These are phyloP conservation scores for Aethionema arabicum DNA, from an alignment of 345 rosid genomes.

Conservation along the genomic window DNA sequence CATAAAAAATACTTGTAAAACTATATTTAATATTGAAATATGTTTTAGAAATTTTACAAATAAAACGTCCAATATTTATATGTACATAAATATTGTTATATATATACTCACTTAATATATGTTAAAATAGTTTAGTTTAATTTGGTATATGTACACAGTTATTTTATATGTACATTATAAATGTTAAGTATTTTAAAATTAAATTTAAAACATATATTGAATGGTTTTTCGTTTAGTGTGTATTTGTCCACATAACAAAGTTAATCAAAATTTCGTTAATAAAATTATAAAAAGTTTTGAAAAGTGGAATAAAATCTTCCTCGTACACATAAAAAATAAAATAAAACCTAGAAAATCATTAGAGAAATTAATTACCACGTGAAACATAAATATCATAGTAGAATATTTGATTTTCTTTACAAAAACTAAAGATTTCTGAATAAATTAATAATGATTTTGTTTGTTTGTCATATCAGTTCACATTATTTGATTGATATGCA, in stretches of 20 bases:
- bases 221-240: too few species aligned
- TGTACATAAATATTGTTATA: too few species aligned
- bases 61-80: too few species aligned
- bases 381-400: conserved; percentile 23
- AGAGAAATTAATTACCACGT: conserved; percentile 24
- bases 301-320: conserved; percentile 33
- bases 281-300: conserved; percentile 26
- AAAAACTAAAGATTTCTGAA: not conserved
- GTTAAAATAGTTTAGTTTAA: too few species aligned
- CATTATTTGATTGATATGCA: conserved; percentile 14
- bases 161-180: too few species aligned
- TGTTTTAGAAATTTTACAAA: too few species aligned
- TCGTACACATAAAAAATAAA: conserved; percentile 18
- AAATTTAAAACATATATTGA: too few species aligned
- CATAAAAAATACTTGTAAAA: not conserved
- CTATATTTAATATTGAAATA: too few species aligned
- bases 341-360: not conserved
- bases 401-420: conserved; percentile 29
- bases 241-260: not conserved
- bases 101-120: too few species aligned
- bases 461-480: conserved; percentile 15
- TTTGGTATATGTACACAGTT: too few species aligned
- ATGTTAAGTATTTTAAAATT: too few species aligned
- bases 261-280: not conserved
- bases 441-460: conserved; percentile 6